Evolutionary conservation across 345 rosid genomes (phyloP), one percentile per base, ranked within the genome.

Genomic region (Hibiscus tridactylites): DNA sequence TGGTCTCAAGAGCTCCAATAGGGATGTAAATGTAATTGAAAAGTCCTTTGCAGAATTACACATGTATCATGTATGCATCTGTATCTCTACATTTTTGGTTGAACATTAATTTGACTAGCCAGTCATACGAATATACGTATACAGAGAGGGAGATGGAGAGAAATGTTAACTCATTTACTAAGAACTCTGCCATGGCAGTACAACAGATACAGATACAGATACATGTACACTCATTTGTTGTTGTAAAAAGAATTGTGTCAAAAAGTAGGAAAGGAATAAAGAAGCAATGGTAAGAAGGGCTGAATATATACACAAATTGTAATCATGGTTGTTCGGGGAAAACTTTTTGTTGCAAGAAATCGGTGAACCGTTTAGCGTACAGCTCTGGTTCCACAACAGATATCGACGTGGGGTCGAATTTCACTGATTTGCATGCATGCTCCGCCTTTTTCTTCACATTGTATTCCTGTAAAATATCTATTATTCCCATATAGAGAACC

Each of bases 401-500:
- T 39, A 94, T 86, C 11, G 80, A 70, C 73, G 76, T 37, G 0
- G 96, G 93, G 70, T 94, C 88, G 59, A 69, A 85, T 68, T 79
- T 84, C 75, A 90, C 61, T 15, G 97, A 90, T 75, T 91, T 94
- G 79, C 73, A 86, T 3, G 82, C 85, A 74, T 83, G 89, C 84
- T 94, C 97, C 0, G 84, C 80, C 79, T 82, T 90, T 81, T 91
- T 94, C 77, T 79, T 91, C 76, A 81, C 70, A 71, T 85, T 94
- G 81, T 94, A 94, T 61, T 86, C 87, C 83, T 94, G 98, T 71
- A 94, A 64, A 74, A 94, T 86, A 79, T 94, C 97, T 24, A 91
- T 91, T 63, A 91, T 79, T 47, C 98, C 98, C 96, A 91, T 88
- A 81, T 87, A 94, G 33, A 94, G 88, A 72, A 94, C 96, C 29